Evolutionary conservation across 73 alveolate species (phyloP).

Genomic region (Paraurostyla sp.): DNA sequence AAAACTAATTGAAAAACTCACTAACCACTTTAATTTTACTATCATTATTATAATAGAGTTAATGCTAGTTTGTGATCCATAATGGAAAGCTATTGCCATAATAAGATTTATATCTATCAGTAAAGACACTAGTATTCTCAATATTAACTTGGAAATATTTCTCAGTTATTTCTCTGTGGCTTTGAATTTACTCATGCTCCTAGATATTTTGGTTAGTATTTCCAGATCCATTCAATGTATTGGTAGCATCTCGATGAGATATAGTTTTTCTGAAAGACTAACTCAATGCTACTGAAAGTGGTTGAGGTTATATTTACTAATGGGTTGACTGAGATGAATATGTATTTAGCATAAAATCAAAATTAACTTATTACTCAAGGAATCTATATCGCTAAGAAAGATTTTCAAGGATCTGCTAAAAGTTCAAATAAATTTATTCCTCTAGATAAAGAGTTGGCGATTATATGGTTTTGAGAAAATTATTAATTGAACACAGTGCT

Average conservation of each 20-base stretch:
- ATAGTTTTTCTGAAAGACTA: too few species aligned
- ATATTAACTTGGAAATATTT: background rate
- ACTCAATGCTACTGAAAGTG: too few species aligned
- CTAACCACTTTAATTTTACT: background rate
- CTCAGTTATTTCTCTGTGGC: background rate
- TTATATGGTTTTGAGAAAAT: slow-evolving; percentile 44
- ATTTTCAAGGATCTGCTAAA: slow-evolving; percentile 22
- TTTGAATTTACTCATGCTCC: background rate
- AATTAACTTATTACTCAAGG: slow-evolving; percentile 45
- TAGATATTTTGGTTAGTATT: too few species aligned
- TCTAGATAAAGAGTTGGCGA: slow-evolving; percentile 56
- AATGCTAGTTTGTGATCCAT: too few species aligned
- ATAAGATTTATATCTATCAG: slow-evolving; percentile 26
- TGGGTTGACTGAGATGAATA: too few species aligned
- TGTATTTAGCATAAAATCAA: too few species aligned
- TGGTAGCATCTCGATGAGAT: too few species aligned
- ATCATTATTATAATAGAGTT: background rate
- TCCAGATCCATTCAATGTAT: too few species aligned
- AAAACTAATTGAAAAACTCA: background rate
- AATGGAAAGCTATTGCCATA: background rate
- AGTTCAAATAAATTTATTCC: slow-evolving; percentile 55
- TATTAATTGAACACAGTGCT: slow-evolving; percentile 37
- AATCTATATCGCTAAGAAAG: background rate
- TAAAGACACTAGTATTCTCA: background rate
- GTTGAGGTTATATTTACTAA: too few species aligned